Conservation (phyloP, 2,329 filamentous ascomycete species). For the Tricladium varicosporioides region DNA sequence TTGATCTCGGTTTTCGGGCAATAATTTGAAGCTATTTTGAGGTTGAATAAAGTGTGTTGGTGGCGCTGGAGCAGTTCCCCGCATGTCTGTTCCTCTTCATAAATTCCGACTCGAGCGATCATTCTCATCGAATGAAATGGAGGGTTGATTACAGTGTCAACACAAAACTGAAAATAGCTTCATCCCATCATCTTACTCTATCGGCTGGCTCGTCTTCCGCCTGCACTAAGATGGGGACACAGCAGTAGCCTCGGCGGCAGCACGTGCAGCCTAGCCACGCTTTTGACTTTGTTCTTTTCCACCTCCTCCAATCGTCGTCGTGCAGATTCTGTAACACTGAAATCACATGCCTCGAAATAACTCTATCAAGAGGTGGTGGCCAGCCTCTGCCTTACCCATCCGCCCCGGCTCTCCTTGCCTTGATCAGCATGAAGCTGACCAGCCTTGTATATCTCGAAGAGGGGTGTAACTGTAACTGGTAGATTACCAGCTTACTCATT, state of each 20-base stretch:
- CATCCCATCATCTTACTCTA: neutral
- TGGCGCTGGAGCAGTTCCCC: neutral
- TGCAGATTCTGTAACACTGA: slow-evolving; percentile 15
- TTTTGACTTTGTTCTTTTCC: neutral
- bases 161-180: slow-evolving; percentile 4
- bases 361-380: slow-evolving; percentile 1
- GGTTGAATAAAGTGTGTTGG: too few species aligned
- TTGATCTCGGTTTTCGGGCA: too few species aligned
- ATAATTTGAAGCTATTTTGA: too few species aligned
- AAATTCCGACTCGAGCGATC: neutral
- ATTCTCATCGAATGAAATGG: neutral
- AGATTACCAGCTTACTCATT: neutral
- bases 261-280: neutral
- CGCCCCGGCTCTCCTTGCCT: slow-evolving; percentile 5
- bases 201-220: neutral
- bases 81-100: neutral
- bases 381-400: slow-evolving; percentile 5
- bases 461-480: neutral
- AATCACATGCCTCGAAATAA: slow-evolving; percentile 8
- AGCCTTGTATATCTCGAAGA: neutral
- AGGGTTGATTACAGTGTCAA: neutral
- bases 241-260: neutral
- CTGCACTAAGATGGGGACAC: neutral
- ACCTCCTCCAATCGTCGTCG: neutral
- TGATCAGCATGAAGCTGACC: neutral